Evolutionary conservation across 129 eudicot species (phyloP), one percentile per base, ranked within the genome.

Genomic region (Dittrichia graveolens): DNA sequence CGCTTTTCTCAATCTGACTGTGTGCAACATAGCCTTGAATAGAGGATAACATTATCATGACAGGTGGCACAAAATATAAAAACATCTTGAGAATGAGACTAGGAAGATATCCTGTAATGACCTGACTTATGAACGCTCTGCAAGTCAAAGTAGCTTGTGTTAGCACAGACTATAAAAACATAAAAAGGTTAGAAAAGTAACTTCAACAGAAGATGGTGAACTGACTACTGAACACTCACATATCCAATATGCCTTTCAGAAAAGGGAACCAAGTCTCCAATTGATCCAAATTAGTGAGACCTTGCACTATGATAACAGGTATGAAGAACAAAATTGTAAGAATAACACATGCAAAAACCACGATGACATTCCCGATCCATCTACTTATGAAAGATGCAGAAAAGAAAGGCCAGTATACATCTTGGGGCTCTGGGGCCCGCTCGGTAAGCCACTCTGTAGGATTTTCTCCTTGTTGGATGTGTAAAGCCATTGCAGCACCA

Each of bases 391-490:
- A 85, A 41, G 96, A 89, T 42, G 89, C 83, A 16, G 90, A 87
- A 79, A 93, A 90, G 83, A 87, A 89, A 42, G 98, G 92, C 95
- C 98, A 87, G 65, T 87, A 82, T 10, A 93, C 85, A 55, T 93
- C 96, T 18, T 76, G 83, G 40, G 95, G 95, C 75, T 87, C 92
- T 7, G 98, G 98, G 75, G 96, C 98, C 69, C 39, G 75, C 83
- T 87, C 95, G 48, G 95, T 85, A 34, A 85, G 76, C 98, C 98
- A 93, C 80, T 89, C 86, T 39, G 92, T 93, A 54, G 98, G 98
- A 46, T 89, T 84, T 31, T 79, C 74, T 50, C 90, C 95, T 84
- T 89, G 98, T 81, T 78, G 91, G 53, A 90, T 75, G 24, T 85
- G 79, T 61, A 86, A 75, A 64, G 78, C 88, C 62, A 75, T 38